Conservation (phyloP, 441 rosid species). For the Euphorbia schlechtendalii region DNA sequence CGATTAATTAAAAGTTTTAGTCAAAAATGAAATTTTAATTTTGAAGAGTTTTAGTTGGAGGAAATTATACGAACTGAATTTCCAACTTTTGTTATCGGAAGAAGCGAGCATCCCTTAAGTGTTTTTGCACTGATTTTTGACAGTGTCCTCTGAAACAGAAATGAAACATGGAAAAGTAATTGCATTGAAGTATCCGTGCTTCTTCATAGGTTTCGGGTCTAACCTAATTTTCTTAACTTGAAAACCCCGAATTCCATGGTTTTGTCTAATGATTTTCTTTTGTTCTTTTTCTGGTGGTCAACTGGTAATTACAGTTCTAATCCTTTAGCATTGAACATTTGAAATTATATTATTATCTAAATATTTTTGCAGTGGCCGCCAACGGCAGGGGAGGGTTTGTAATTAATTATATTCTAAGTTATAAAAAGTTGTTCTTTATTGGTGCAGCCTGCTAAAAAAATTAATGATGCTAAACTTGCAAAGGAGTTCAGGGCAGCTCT, state of each 20-base stretch:
- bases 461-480: conserved; percentile 76
- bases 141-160: no score
- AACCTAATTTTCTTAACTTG: not conserved
- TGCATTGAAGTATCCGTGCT: not conserved
- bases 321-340: not conserved
- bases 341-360: not conserved
- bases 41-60: no score
- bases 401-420: not conserved
- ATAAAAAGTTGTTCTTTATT: conserved; percentile 10
- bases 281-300: not conserved
- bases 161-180: no score
- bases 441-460: conserved; percentile 66
- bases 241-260: not conserved
- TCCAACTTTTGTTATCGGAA: no score
- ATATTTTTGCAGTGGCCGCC: not conserved
- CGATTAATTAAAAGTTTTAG: not conserved
- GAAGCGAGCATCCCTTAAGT: no score
- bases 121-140: no score
- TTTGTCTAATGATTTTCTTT: not conserved
- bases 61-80: no score
- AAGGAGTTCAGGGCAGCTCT: conserved; percentile 70
- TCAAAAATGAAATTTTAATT: not conserved
- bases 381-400: not conserved
- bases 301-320: not conserved
- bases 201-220: not conserved